Base-by-base conservation (phyloP, 1,139 yeast genomes). In the Hyphopichia pseudoburtonii region DNA sequence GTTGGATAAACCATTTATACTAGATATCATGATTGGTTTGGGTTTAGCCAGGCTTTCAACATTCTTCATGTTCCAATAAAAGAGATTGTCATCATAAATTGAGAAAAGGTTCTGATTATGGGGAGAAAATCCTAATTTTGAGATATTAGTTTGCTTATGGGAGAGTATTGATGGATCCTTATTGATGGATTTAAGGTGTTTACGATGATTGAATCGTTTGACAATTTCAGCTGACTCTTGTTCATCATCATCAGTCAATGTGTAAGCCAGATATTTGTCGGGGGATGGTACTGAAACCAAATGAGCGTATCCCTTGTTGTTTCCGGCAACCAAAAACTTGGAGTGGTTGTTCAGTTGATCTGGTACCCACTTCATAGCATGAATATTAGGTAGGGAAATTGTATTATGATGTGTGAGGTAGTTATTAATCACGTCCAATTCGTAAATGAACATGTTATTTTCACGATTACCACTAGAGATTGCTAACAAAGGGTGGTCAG, bases 321-420 rank as follows among this genome's bases (percentile, higher is more conserved):
- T 89, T 5, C 95, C 95, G 0, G 90, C 74, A 12, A 83, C 68
- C 34, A 86, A 54, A 38, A 64, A 61, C 24, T 54, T 53, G 21
- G 61, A 50, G 30, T 61, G 56, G 14, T 54, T 26, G 52, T 61
- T 36, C 5, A 52, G 44, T 5, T n/a, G 4, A 53, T 62, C 37
- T 3, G 72, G 72, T 3, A 81, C 73, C 94, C 94, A 86, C 42
- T 76, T 68, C 62, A 85, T 61, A 0, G 82, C 67, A 47, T 80
- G 76, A 28, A 86, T 82, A 41, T 79, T 77, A 1, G 92, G 88
- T 31, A 86, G 66, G 0, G 86, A 59, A 32, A 86, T 80, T 2
- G 94, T 85, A 50, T 82, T 85, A 48, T 83, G 81, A 60, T 86
- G 95, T 15, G 86, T 80, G 39, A 86, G 64, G 31, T 70, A 66